A percentile compares a stretch with the other conserved stretches of the same genome.
phyloP scores from a whole-genome alignment of 257 asterid species.

The Solanum bulbocastanum region DNA sequence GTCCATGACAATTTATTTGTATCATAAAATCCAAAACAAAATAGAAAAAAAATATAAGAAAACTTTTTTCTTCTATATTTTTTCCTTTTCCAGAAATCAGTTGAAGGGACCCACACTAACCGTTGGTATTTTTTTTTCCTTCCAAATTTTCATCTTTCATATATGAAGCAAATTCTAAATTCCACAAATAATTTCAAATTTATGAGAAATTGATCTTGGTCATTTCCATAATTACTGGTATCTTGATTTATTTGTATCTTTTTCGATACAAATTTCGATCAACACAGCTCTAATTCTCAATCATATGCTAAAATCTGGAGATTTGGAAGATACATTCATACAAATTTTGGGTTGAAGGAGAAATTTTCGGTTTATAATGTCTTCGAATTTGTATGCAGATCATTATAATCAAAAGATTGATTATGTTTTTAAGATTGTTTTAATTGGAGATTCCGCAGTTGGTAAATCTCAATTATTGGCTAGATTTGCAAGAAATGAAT shows the following conservation, averaged over 20 bases:
- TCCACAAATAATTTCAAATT: neutral
- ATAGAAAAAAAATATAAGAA: neutral
- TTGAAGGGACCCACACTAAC: constrained; percentile 17
- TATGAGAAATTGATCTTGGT: neutral
- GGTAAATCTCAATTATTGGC: constrained; percentile 85
- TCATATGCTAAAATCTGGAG: neutral
- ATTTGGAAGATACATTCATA: constrained; percentile 2
- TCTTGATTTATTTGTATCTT: neutral
- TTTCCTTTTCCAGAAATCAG: neutral
- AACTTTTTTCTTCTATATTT: neutral
- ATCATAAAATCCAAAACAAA: neutral
- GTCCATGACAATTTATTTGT: neutral
- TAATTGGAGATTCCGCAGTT: constrained; percentile 84
- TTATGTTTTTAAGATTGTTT: constrained; percentile 72
- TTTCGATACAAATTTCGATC: neutral
- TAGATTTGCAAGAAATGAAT: constrained; percentile 82
- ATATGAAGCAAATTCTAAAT: neutral
- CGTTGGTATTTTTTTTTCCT: neutral
- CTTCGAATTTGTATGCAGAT: constrained; percentile 57
- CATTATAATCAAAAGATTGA: constrained; percentile 70
- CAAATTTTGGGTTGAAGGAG: neutral
- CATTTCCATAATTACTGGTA: neutral
- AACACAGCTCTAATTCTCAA: neutral
- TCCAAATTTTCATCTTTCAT: neutral
- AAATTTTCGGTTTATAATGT: constrained; percentile 24